Base-by-base conservation (phyloP, 768 basidiomycete genomes). In the Mycena haematopus region DNA sequence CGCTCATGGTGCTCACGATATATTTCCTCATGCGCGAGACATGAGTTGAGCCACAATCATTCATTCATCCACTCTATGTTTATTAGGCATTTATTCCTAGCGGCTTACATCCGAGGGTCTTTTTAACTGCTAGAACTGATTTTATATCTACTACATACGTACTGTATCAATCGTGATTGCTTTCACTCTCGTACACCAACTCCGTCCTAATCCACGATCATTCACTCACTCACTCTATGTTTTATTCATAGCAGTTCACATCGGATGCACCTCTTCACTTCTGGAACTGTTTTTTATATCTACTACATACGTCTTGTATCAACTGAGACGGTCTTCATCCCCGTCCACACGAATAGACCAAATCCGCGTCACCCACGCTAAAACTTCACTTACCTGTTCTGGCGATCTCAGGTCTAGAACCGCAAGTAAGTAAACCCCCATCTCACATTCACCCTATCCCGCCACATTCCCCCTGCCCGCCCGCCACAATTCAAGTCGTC, bases 1-100 rank as follows among this genome's bases (percentile, higher is more conserved):
- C 63, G 17, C 51, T 67, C n/a, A 22, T 60, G 17, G 2, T 63
- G 29, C 65, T 67, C 49, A 63, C 60, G 13, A 36, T 63, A 21
- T 67, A 63, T 46, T 67, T 67, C 52, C 51, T 67, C 27, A 60
- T 60, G 27, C 65, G 50, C 7, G 65, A 67, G 33, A 27, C 17
- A 52, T 66, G 51, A 65, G 49, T 24, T 7, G 24, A 45, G 27
- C 21, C 19, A 42, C 25, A 2, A 46, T 35, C 35, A 46, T 35
- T 40, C 46, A 52, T 45, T 56, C 22, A 22, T 24, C 19, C 9
- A 24, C n/a, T 42, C 40, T 1, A n/a, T 52, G 38, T 54, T 54
- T 45, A 42, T 42, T 52, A 29, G 35, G n/a, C 50, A 21, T 51
- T 33, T 19, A 31, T 45, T 47, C 19, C 7, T 11, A 24, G 24